Evolutionary conservation across 1,139 yeast species (phyloP), one percentile per base, ranked within the genome.

Genomic region (Suhomyces terraborum): DNA sequence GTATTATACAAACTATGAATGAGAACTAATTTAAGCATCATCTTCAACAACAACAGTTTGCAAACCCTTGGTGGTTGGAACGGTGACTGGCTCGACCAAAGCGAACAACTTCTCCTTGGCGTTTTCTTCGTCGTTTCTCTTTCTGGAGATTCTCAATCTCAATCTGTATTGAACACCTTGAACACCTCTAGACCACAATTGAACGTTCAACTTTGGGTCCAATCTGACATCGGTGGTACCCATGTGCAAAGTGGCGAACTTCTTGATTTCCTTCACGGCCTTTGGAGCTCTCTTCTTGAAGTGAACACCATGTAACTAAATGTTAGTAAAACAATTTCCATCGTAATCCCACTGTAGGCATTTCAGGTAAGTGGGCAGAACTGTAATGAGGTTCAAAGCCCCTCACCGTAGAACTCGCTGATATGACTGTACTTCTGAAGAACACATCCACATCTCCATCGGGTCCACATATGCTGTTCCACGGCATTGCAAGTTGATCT

Each of bases 261-360:
- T 91, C 84, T 88, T 91, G 82, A 94, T 89, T 76, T 88, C 98
- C 87, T 89, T 93, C 79, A 93, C 94, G 65, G 99, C 98, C 74
- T 81, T 87, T 79, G 99, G 99, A 69, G 98, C 99, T 82, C 98
- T 88, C 88, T 88, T 88, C 85, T 93, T 94, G 96, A 93, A 93
- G 77, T 88, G 85, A 64, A 84, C 91, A 82, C 98, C 98, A 78
- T 87, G 95, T 73, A 88, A 87, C 94, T 85, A 66, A 58, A 45
- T 54, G 77, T 72, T 73, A 72, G 77, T 71, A 73, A 24, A 21
- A 24, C 16, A n/a, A n/a, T 24, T 9, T 12, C 14, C 19, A 21
- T 20, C 21, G 16, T 19, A 7, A 12, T 18, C 9, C 30, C 17
- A n/a, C 19, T 6, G 8, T 14, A 22, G 27, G 18, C 27, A 22